Evolutionary conservation across 2,329 filamentous ascomycete species (phyloP), one percentile per base, ranked within the genome.

Genomic region (Nannizziopsis arthrosporioides): DNA sequence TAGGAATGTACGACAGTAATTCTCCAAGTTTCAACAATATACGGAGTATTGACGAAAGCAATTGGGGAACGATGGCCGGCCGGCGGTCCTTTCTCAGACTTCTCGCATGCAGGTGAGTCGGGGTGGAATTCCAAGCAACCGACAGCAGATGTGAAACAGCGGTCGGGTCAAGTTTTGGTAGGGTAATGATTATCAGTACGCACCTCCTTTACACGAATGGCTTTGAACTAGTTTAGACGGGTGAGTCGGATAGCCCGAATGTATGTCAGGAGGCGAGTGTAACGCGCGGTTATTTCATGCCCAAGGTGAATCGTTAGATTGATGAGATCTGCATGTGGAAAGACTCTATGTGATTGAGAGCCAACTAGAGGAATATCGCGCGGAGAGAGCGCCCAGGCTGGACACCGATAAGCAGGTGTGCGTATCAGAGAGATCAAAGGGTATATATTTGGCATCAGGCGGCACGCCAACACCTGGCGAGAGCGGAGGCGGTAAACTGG

Each of bases 141-240:
- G 39, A 46, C 18, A 22, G 31, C 14, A 12, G 18, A 38, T 34
- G 18, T 44, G 45, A 48, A 48, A 48, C 45, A 48, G 36, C 36
- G 27, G 17, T 42, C 30, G 38, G 39, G 27, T 48, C 38, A 42
- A 27, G 30, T 30, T 27, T 22, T 15, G 17, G 14, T 34, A 31
- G 27, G 12, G 37, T 47, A 14, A 40, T 48, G 22, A 27, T 27
- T 27, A 27, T 10, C 6, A 42, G 45, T 22, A 48, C 45, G 39
- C 42, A 48, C 45, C 45, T 48, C 39, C 18, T 34, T 27, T 46
- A 30, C 35, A 46, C 27, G 14, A 40, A 44, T 18, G 18, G 14
- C 12, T 30, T 27, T 22, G 27, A 44, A 40, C 9, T 14, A 12
- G 44, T 14, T 18, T 19, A 31, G 30, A 5, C 31, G n/a, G 31